Percentiles rank a stretch among this genome's conserved stretches.
Conservation (phyloP, 139 green algal genomes). For the Tetratostichococcus sp. region DNA sequence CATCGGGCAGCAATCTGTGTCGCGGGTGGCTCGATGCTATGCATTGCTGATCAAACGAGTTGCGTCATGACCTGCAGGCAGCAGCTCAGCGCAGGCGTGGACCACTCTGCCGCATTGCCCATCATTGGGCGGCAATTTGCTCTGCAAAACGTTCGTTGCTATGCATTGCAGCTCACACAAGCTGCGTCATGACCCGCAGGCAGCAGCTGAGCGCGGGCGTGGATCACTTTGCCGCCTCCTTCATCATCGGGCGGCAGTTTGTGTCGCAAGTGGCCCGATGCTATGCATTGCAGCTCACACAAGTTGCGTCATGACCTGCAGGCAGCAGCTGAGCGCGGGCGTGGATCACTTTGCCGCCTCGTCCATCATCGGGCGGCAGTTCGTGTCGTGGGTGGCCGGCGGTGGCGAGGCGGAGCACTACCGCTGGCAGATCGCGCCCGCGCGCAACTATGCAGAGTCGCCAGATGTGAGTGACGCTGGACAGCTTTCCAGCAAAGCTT, state of each 20-base stretch:
- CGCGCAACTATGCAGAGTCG: slow-evolving; percentile 49
- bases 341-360: slow-evolving; percentile 54
- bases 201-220: slow-evolving; percentile 55
- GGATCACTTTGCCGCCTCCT: slow-evolving; percentile 42
- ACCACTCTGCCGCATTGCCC: slow-evolving; percentile 43
- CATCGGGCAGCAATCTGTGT: too few species aligned
- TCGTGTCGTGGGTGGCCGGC: slow-evolving; percentile 64
- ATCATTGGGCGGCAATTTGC: too few species aligned
- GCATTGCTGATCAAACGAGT: too few species aligned
- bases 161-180: too few species aligned
- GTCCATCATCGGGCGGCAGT: slow-evolving; percentile 82
- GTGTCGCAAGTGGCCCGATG: too few species aligned
- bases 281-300: too few species aligned
- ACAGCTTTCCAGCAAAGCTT: too few species aligned
- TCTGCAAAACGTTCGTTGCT: too few species aligned
- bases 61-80: background rate
- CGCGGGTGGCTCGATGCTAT: too few species aligned
- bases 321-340: slow-evolving; percentile 45
- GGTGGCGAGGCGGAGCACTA: slow-evolving; percentile 52
- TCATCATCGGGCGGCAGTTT: slow-evolving; percentile 81
- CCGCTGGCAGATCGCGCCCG: slow-evolving; percentile 44
- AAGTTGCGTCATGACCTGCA: background rate
- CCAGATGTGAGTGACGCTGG: slow-evolving; percentile 31
- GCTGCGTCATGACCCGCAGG: background rate
- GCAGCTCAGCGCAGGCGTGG: slow-evolving; percentile 58